Conservation (phyloP, 176 grass and related monocot genomes). For the Tillandsia fasciculata region DNA sequence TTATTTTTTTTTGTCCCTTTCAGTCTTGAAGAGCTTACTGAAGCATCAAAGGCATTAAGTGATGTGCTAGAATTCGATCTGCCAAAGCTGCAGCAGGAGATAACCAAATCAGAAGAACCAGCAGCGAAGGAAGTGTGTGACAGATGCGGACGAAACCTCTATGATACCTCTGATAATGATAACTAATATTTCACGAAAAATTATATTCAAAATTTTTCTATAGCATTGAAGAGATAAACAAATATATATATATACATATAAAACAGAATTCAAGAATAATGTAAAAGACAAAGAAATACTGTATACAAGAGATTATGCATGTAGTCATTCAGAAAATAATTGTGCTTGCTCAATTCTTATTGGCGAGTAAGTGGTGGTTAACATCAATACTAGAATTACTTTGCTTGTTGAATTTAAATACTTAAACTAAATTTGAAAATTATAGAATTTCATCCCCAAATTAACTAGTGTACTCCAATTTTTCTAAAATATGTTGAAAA, state of each 20-base stretch:
- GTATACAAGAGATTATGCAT: not conserved
- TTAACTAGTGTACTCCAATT: too few relatives aligned
- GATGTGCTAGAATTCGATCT: conserved; percentile 77
- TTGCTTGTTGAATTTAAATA: too few relatives aligned
- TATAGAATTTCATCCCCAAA: too few relatives aligned
- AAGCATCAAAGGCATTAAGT: conserved; percentile 67
- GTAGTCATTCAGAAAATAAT: not conserved
- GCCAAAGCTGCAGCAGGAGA: conserved; percentile 55
- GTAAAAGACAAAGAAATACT: not conserved
- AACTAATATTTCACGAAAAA: not conserved
- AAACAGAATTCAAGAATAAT: not conserved
- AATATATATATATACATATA: too few relatives aligned
- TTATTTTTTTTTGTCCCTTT: conserved; percentile 14
- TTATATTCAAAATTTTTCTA: not conserved
- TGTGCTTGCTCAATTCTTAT: not conserved
- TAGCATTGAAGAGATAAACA: not conserved
- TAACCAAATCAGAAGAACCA: conserved; percentile 41
- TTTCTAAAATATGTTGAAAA: too few relatives aligned
- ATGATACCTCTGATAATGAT: conserved; percentile 4
- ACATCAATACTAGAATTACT: not conserved
- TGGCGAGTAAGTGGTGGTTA: too few relatives aligned
- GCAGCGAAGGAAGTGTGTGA: conserved; percentile 42
- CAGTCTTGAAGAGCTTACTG: conserved; percentile 67
- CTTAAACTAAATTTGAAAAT: too few relatives aligned
- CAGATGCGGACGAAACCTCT: conserved; percentile 49